A percentile compares a stretch with the other conserved stretches of the same genome.
Conservation (phyloP, 192 early-diverging fungal species). For the Chytriomyces confervae region DNA sequence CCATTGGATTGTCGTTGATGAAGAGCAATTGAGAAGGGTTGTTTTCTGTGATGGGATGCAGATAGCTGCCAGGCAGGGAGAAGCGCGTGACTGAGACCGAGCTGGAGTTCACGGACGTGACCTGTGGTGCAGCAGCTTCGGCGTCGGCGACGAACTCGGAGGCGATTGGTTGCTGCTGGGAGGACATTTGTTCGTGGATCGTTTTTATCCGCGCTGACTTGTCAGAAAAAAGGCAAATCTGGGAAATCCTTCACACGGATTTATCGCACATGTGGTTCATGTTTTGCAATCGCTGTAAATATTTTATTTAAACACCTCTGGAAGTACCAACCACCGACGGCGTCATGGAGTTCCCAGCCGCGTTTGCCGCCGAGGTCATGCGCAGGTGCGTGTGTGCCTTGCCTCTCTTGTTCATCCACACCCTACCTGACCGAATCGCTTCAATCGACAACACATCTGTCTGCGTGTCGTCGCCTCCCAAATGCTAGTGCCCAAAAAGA, state of each 20-base stretch:
- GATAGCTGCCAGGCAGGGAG: slow-evolving; percentile 25
- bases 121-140: not conserved
- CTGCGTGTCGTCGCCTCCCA: too few relatives aligned
- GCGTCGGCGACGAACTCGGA: slow-evolving; percentile 20
- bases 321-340: not conserved
- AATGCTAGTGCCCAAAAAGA: slow-evolving; percentile 1
- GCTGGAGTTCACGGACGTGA: slow-evolving; percentile 2
- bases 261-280: too few relatives aligned
- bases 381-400: slow-evolving; percentile 54
- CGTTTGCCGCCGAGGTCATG: slow-evolving; percentile 22
- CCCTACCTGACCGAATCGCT: too few relatives aligned
- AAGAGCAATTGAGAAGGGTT: slow-evolving; percentile 57
- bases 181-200: not conserved
- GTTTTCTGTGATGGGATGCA: slow-evolving; percentile 37
- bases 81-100: not conserved
- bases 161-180: not conserved
- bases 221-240: not conserved
- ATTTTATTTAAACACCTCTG: too few relatives aligned
- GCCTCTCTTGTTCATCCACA: too few relatives aligned
- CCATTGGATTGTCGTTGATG: slow-evolving; percentile 51
- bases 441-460: too few relatives aligned
- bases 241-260: too few relatives aligned
- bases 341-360: slow-evolving; percentile 15
- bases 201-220: not conserved
- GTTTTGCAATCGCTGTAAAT: too few relatives aligned